Evolutionary conservation across 1,284 basidiomycete species (phyloP).

Genomic region (Laetiporus sulphureus): DNA sequence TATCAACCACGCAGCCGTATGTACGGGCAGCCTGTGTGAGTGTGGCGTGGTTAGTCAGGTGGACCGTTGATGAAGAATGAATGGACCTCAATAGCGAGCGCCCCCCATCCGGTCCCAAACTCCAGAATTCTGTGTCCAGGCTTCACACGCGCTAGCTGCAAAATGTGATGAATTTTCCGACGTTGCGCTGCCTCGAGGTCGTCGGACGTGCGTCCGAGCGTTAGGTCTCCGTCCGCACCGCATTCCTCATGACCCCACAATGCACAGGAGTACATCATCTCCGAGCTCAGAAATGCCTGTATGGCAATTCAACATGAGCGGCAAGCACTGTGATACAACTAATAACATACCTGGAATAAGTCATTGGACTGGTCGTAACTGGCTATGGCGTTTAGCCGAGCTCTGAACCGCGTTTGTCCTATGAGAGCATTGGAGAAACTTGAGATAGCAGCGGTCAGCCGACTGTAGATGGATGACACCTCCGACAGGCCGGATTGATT

Average conservation of each 20-base stretch:
- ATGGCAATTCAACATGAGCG: no score
- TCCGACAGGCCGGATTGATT: slow-evolving; percentile 69
- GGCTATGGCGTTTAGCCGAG: slow-evolving; percentile 79
- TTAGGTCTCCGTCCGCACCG: slow-evolving; percentile 57
- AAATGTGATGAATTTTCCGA: slow-evolving; percentile 76
- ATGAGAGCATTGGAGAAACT: slow-evolving; percentile 74
- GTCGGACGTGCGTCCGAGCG: slow-evolving; percentile 29
- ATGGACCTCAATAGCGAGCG: slow-evolving; percentile 79
- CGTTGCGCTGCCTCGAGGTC: slow-evolving; percentile 80
- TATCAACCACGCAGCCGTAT: slow-evolving; percentile 83
- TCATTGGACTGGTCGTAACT: slow-evolving; percentile 89
- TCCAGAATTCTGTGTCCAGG: slow-evolving; percentile 80
- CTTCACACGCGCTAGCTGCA: slow-evolving; percentile 68
- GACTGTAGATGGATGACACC: slow-evolving; percentile 59
- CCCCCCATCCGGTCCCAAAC: slow-evolving; percentile 92
- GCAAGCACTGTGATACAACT: slow-evolving; percentile 22
- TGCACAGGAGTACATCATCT: slow-evolving; percentile 93
- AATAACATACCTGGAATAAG: slow-evolving; percentile 55
- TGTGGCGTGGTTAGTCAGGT: no score
- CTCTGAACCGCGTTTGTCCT: slow-evolving; percentile 73
- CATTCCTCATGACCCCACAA: slow-evolving; percentile 73
- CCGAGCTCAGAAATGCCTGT: slow-evolving; percentile 74
- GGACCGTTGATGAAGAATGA: no score
- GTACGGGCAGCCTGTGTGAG: slow-evolving; percentile 57
- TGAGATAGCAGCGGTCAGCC: slow-evolving; percentile 62